Evolutionary conservation across 1,284 basidiomycete genomes (phyloP).

Genomic region (Rhizoctonia solani): DNA sequence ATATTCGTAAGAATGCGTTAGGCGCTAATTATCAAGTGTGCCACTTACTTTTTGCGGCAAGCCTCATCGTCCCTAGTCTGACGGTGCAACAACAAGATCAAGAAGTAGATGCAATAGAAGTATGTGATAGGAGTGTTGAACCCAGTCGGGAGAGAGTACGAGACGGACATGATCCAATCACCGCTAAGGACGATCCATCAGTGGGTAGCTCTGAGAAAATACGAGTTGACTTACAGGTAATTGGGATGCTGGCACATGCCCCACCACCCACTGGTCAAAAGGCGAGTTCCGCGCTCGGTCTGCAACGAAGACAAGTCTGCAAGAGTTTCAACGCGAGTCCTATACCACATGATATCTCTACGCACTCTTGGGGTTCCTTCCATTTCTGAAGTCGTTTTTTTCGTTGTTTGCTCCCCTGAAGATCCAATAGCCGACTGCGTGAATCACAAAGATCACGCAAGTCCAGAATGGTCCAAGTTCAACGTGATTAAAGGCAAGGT

Average conservation of each 20-base stretch:
- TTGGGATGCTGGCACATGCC: slow-evolving; percentile 92
- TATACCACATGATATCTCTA: slow-evolving; percentile 4
- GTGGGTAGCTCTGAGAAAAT: slow-evolving; percentile 20
- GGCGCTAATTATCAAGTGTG: not conserved
- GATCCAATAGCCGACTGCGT: slow-evolving; percentile 85
- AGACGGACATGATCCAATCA: slow-evolving; percentile 86
- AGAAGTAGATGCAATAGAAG: slow-evolving; percentile 92
- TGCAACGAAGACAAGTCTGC: slow-evolving; percentile 76
- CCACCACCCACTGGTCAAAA: slow-evolving; percentile 98
- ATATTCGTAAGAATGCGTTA: slow-evolving; percentile 11
- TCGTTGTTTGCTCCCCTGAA: slow-evolving; percentile 90
- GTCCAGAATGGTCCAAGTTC: slow-evolving; percentile 74
- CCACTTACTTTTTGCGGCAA: slow-evolving; percentile 79
- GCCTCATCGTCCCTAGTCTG: slow-evolving; percentile 91
- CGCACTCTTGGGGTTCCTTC: slow-evolving; percentile 86
- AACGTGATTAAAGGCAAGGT: slow-evolving; percentile 84
- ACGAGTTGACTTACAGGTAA: slow-evolving; percentile 65
- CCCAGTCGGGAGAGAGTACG: slow-evolving; percentile 94
- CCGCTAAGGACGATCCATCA: slow-evolving; percentile 55
- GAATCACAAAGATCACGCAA: slow-evolving; percentile 65
- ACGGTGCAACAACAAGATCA: slow-evolving; percentile 87
- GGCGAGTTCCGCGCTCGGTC: slow-evolving; percentile 85
- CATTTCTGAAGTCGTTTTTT: slow-evolving; percentile 95
- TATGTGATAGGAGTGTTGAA: slow-evolving; percentile 94
- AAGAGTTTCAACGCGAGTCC: slow-evolving; percentile 2